phyloP scores from a whole-genome alignment of 139 green algal species.

The Chlorella vulgaris region DNA sequence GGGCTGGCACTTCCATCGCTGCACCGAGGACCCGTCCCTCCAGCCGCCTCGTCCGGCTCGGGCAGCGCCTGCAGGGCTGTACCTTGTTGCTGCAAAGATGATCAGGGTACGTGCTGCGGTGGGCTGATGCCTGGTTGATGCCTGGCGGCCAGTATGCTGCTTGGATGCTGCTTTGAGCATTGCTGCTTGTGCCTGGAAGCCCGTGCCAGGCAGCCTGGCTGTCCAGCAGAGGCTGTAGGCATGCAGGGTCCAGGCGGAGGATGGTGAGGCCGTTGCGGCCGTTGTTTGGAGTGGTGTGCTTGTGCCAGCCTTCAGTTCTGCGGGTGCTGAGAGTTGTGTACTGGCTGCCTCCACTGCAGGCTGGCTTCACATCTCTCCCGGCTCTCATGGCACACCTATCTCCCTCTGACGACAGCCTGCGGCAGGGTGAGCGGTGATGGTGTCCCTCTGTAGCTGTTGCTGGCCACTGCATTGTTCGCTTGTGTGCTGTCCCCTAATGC shows the following conservation, averaged over 20 bases:
- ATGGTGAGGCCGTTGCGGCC: too few relatives aligned
- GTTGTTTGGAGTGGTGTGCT: too few relatives aligned
- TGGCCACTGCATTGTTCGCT: not conserved
- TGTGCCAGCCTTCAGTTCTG: too few relatives aligned
- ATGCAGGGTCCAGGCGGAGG: too few relatives aligned
- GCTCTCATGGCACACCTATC: constrained; percentile 67
- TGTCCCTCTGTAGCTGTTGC: not conserved
- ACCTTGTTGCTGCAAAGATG: constrained; percentile 15
- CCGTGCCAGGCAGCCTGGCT: too few relatives aligned
- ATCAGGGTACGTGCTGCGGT: constrained; percentile 10
- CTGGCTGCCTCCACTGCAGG: constrained; percentile 50
- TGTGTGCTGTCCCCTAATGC: too few relatives aligned
- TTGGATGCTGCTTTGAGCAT: too few relatives aligned
- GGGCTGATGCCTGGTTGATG: too few relatives aligned
- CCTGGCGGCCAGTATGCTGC: too few relatives aligned
- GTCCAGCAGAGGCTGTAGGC: too few relatives aligned
- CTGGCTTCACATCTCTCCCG: constrained; percentile 56
- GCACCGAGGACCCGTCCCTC: not conserved
- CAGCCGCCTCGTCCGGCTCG: not conserved
- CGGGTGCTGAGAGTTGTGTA: not conserved
- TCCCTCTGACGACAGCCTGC: constrained; percentile 58
- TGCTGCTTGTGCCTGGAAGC: too few relatives aligned
- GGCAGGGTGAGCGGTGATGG: constrained; percentile 12
- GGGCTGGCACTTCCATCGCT: constrained; percentile 47
- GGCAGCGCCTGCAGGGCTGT: not conserved